Percentiles rank a stretch among this genome's conserved stretches.
These are phyloP conservation scores for Dipodascopsis tothii DNA, from an alignment of 805 yeast genomes.

Conservation along the genomic window DNA sequence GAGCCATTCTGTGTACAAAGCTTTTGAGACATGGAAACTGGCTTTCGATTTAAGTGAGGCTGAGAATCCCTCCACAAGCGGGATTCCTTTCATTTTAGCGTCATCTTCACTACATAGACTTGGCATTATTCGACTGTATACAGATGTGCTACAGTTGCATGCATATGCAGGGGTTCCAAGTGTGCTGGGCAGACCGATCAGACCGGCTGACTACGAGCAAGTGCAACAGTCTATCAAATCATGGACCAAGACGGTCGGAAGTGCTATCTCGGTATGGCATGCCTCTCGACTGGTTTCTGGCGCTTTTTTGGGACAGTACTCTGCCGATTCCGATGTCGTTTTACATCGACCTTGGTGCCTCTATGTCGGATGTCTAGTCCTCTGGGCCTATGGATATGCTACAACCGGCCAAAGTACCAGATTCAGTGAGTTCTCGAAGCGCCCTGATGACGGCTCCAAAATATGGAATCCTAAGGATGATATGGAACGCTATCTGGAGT, in stretches of 20 bases:
- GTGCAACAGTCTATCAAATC: conserved; percentile 22
- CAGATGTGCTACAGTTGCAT: conserved; percentile 25
- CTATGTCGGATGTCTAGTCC: conserved; percentile 25
- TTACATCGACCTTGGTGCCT: conserved; percentile 28
- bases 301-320: conserved; percentile 18
- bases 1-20: conserved; percentile 25
- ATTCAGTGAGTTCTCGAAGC: background rate
- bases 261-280: conserved; percentile 28
- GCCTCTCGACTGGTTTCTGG: conserved; percentile 21
- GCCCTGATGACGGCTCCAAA: background rate
- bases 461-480: conserved; percentile 16
- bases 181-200: conserved; percentile 20
- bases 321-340: conserved; percentile 23
- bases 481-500: conserved; percentile 15
- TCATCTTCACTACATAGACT: conserved; percentile 26
- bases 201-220: conserved; percentile 19
- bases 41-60: conserved; percentile 17
- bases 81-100: conserved; percentile 22
- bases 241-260: conserved; percentile 26
- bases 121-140: conserved; percentile 26
- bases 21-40: conserved; percentile 20
- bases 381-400: conserved; percentile 27
- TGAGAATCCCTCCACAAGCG: conserved; percentile 16
- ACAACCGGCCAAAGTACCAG: background rate
- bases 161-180: conserved; percentile 23